Percentiles rank a stretch among this genome's conserved stretches.
Conservation (phyloP, 352 stramenopile genomes). For the Pythium myriotylum region DNA sequence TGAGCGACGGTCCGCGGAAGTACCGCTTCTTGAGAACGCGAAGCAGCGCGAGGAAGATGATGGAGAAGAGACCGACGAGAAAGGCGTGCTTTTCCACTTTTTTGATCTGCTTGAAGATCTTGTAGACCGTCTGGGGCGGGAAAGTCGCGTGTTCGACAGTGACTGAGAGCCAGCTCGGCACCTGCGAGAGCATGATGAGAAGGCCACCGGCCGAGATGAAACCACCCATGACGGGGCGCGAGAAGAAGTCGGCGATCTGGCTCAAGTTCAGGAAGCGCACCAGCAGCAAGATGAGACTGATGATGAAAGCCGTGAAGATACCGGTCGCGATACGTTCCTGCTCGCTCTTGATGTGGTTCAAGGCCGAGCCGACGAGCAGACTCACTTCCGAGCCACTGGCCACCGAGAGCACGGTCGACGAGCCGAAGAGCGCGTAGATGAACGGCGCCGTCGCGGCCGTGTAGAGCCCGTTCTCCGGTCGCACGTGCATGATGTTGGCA, state of each 20-base stretch:
- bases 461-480: conserved; percentile 90
- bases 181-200: conserved; percentile 91
- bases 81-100: too few relatives aligned
- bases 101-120: conserved; percentile 61
- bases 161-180: conserved; percentile 85
- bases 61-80: too few relatives aligned
- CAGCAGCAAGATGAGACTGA: conserved; percentile 76
- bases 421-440: conserved; percentile 87
- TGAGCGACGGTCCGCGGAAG: too few relatives aligned
- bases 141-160: conserved; percentile 51
- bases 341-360: conserved; percentile 58
- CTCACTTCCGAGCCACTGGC: conserved; percentile 75
- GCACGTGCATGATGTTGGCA: conserved; percentile 85
- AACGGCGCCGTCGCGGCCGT: conserved; percentile 79
- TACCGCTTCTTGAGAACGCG: too few relatives aligned
- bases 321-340: conserved; percentile 56
- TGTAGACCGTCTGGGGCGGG: conserved; percentile 59
- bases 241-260: conserved; percentile 89
- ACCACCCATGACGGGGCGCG: conserved; percentile 87
- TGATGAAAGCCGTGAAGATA: conserved; percentile 72
- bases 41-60: too few relatives aligned
- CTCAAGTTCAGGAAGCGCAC: conserved; percentile 79
- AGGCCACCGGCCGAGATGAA: conserved; percentile 90
- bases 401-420: conserved; percentile 77
- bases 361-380: conserved; percentile 57